Evolutionary conservation across 2,329 filamentous ascomycete genomes (phyloP).

Genomic region (Penicillium crustosum): DNA sequence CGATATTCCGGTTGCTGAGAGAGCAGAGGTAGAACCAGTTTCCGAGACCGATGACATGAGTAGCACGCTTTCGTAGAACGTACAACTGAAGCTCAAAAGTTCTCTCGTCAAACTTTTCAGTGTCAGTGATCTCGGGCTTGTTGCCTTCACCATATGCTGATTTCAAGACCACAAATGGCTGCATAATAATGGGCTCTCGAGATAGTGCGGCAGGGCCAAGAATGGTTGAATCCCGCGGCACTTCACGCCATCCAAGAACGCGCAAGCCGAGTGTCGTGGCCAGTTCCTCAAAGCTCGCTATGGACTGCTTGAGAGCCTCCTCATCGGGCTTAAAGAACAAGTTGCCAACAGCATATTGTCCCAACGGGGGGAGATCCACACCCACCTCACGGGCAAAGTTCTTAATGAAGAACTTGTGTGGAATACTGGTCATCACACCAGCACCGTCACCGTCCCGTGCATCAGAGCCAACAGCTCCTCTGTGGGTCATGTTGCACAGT

Average conservation of each 20-base stretch:
- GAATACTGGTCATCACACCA: constrained; percentile 99
- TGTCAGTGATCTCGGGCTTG: constrained; percentile 74
- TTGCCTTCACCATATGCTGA: constrained; percentile 80
- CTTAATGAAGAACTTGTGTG: constrained; percentile 97
- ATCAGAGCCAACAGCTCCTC: constrained; percentile 96
- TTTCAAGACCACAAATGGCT: constrained; percentile 88
- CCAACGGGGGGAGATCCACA: constrained; percentile 79
- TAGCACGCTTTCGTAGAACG: constrained; percentile 89
- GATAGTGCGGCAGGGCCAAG: constrained; percentile 90
- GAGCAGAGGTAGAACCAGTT: constrained; percentile 99
- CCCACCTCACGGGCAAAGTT: constrained; percentile 92
- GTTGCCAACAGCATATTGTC: constrained; percentile 96
- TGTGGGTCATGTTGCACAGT: constrained; percentile 99
- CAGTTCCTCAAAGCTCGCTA: constrained; percentile 90
- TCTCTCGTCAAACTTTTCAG: constrained; percentile 76
- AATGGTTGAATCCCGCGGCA: constrained; percentile 88
- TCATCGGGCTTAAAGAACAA: constrained; percentile 98
- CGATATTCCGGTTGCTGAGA: constrained; percentile 95
- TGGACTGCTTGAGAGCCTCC: constrained; percentile 84
- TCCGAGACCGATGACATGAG: constrained; percentile 89
- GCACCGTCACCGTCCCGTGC: constrained; percentile 96
- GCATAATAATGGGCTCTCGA: constrained; percentile 89
- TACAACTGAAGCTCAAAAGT: constrained; percentile 92
- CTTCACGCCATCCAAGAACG: constrained; percentile 93
- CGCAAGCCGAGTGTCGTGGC: constrained; percentile 83